Evolutionary conservation across 441 rosid genomes (phyloP).

Genomic region (Pelargonium myrrhifolium): DNA sequence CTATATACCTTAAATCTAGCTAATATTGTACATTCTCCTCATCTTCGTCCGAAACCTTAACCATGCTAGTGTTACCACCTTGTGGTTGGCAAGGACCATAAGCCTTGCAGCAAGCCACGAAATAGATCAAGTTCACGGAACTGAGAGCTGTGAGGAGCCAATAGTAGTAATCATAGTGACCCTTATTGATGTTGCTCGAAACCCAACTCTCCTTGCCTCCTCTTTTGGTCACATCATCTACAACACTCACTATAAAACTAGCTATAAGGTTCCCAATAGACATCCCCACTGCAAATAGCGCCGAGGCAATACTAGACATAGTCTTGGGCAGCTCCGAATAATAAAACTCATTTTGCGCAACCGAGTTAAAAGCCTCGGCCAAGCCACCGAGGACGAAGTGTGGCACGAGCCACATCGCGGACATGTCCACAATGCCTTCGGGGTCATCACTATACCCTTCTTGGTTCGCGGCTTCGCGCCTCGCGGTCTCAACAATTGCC

Average conservation of each 20-base stretch:
- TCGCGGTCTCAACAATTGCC: slow-evolving; percentile 49
- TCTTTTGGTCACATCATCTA: slow-evolving; percentile 35
- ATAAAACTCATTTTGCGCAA: slow-evolving; percentile 77
- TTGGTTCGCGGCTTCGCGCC: slow-evolving; percentile 47
- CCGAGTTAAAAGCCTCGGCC: slow-evolving; percentile 68
- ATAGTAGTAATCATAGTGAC: slow-evolving; percentile 65
- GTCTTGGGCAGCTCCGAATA: slow-evolving; percentile 75
- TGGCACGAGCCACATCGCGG: slow-evolving; percentile 82
- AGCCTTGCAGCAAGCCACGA: slow-evolving; percentile 53
- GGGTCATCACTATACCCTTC: too few relatives aligned
- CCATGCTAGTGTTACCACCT: too few relatives aligned
- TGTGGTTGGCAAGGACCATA: slow-evolving; percentile 40
- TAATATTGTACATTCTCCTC: too few relatives aligned
- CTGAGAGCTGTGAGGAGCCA: slow-evolving; percentile 64
- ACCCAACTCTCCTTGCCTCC: slow-evolving; percentile 59
- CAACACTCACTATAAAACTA: slow-evolving; percentile 40
- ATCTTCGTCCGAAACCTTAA: slow-evolving; percentile 25
- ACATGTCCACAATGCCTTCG: too few relatives aligned
- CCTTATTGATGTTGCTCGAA: slow-evolving; percentile 52
- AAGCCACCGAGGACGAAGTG: slow-evolving; percentile 56
- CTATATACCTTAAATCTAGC: too few relatives aligned
- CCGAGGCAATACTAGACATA: slow-evolving; percentile 73
- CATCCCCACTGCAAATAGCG: slow-evolving; percentile 58
- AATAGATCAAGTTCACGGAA: slow-evolving; percentile 51
- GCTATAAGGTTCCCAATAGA: slow-evolving; percentile 67